A percentile compares a stretch with the other conserved stretches of the same genome.
phyloP scores from a whole-genome alignment of 2,329 filamentous ascomycete genomes.

The Ophiostoma ulmi region DNA sequence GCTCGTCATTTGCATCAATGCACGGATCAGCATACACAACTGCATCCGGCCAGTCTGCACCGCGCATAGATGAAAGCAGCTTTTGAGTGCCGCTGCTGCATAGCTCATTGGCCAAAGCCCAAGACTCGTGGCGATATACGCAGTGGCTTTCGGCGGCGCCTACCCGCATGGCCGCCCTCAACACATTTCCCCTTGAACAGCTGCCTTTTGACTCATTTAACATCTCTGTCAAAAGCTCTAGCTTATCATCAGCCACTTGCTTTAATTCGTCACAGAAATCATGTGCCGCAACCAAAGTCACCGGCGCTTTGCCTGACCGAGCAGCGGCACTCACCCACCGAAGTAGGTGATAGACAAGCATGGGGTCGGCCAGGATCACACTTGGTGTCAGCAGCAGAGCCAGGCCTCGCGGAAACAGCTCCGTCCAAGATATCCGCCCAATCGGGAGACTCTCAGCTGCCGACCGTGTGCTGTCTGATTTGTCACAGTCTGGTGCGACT shows the following conservation, averaged over 20 bases:
- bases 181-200: not conserved
- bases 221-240: not conserved
- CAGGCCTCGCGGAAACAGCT: slow-evolving; percentile 43
- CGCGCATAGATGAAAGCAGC: not conserved
- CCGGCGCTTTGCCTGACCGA: slow-evolving; percentile 24
- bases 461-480: not conserved
- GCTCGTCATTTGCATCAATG: slow-evolving; percentile 56
- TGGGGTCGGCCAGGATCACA: slow-evolving; percentile 45
- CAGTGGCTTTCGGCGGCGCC: not conserved
- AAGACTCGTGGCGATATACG: not conserved
- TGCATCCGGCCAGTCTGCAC: slow-evolving; percentile 28
- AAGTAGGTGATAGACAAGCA: slow-evolving; percentile 37
- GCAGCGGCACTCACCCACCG: slow-evolving; percentile 37
- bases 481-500: not conserved
- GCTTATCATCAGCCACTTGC: not conserved
- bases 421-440: slow-evolving; percentile 36
- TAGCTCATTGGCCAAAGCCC: not conserved
- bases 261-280: slow-evolving; percentile 36
- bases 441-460: slow-evolving; percentile 22
- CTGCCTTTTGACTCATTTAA: not conserved
- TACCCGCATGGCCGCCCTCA: not conserved
- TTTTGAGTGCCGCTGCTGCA: not conserved
- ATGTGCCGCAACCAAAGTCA: slow-evolving; percentile 36
- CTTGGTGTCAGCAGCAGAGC: slow-evolving; percentile 48
- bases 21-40: slow-evolving; percentile 44